Evolutionary conservation across 202 grass and related monocot genomes (phyloP).

Genomic region (Setaria viridis): DNA sequence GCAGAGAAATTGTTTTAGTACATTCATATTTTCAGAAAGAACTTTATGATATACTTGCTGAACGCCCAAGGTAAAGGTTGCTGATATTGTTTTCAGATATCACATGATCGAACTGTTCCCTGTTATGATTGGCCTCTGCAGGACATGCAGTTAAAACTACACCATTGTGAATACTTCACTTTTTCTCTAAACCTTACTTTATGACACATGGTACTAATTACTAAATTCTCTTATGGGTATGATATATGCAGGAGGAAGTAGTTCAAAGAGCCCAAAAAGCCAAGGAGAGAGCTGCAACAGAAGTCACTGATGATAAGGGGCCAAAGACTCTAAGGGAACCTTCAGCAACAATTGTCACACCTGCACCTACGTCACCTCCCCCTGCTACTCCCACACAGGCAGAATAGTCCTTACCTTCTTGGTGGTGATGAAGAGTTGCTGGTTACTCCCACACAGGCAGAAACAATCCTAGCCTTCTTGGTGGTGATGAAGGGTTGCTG

Average conservation of each 20-base stretch:
- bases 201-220: slow-evolving; percentile 21
- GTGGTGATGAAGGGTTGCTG: slow-evolving; percentile 6
- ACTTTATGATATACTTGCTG: background rate
- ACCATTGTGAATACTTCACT: background rate
- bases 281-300: slow-evolving; percentile 77
- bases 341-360: slow-evolving; percentile 42
- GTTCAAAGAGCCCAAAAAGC: slow-evolving; percentile 85
- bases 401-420: slow-evolving; percentile 45
- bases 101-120: background rate
- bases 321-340: slow-evolving; percentile 51
- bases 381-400: slow-evolving; percentile 42
- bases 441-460: slow-evolving; percentile 43
- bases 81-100: background rate
- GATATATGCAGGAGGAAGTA: slow-evolving; percentile 81
- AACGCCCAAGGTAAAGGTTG: background rate
- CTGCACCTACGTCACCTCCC: slow-evolving; percentile 41
- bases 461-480: slow-evolving; percentile 46
- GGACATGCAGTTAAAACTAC: background rate
- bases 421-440: slow-evolving; percentile 40
- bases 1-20: background rate
- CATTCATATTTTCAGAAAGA: slow-evolving; percentile 8
- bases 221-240: slow-evolving; percentile 34
- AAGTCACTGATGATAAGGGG: slow-evolving; percentile 60
- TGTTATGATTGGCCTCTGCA: background rate
- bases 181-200: slow-evolving; percentile 12